Percentiles rank a stretch among this genome's conserved stretches.
phyloP scores from a whole-genome alignment of 2,329 filamentous ascomycete genomes.

The Phoma sp. region DNA sequence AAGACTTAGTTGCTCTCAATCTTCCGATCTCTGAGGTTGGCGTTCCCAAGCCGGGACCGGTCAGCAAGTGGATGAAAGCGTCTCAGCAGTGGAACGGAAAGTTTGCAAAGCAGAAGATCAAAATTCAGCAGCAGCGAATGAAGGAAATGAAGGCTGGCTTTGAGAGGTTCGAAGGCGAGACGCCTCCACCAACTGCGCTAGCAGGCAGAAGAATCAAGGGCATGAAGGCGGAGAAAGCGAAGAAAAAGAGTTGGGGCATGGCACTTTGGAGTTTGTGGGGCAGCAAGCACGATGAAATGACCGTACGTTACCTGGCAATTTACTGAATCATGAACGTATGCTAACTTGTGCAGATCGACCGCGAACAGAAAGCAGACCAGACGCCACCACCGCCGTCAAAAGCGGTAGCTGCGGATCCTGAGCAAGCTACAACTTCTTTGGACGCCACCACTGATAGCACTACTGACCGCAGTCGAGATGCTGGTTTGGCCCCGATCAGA shows the following conservation, averaged over 20 bases:
- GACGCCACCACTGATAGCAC: constrained; percentile 47
- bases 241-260: constrained; percentile 75
- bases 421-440: constrained; percentile 5
- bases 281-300: constrained; percentile 83
- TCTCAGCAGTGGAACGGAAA: constrained; percentile 75
- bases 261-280: constrained; percentile 88
- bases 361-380: constrained; percentile 43
- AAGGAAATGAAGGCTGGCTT: constrained; percentile 77
- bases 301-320: constrained; percentile 55
- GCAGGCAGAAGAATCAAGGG: constrained; percentile 69
- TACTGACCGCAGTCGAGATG: constrained; percentile 13
- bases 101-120: constrained; percentile 72
- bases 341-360: constrained; percentile 35
- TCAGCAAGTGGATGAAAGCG: constrained; percentile 81
- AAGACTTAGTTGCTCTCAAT: constrained; percentile 70
- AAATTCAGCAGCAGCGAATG: constrained; percentile 74
- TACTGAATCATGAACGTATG: background rate
- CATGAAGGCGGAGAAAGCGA: constrained; percentile 57
- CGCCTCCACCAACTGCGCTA: constrained; percentile 82
- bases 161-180: constrained; percentile 72
- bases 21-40: constrained; percentile 72
- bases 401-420: constrained; percentile 20
- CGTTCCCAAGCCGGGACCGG: constrained; percentile 77
- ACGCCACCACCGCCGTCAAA: constrained; percentile 6
- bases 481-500: constrained; percentile 2